A percentile compares a stretch with the other conserved stretches of the same genome.
Conservation (phyloP, 2,329 filamentous ascomycete genomes). For the Trichoderma afroharzianum region DNA sequence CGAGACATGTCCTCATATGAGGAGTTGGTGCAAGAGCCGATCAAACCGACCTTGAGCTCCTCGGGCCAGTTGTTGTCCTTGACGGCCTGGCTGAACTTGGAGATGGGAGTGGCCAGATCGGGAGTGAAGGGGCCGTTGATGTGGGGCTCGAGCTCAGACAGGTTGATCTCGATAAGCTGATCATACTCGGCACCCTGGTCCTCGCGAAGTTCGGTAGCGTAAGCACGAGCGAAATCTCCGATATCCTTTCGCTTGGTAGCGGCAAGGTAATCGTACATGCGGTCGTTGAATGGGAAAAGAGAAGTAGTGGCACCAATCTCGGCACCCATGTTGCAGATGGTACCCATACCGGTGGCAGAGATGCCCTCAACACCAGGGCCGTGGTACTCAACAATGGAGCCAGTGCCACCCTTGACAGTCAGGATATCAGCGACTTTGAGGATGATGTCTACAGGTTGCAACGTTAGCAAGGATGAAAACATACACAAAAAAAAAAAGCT, state of each 20-base stretch:
- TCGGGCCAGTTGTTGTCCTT: slow-evolving; percentile 95
- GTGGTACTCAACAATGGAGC: slow-evolving; percentile 78
- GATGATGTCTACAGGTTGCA: slow-evolving; percentile 69
- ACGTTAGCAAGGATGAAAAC: not conserved
- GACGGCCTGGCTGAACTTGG: slow-evolving; percentile 92
- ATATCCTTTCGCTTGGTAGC: slow-evolving; percentile 90
- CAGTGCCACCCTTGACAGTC: slow-evolving; percentile 97
- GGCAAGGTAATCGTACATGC: slow-evolving; percentile 92
- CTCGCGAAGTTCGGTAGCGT: slow-evolving; percentile 79
- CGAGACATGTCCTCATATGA: slow-evolving; percentile 88
- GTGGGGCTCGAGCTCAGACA: slow-evolving; percentile 91
- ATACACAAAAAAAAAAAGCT: not conserved
- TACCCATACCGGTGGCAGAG: slow-evolving; percentile 83
- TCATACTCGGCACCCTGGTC: slow-evolving; percentile 95
- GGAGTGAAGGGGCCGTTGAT: slow-evolving; percentile 99
- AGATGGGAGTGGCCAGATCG: slow-evolving; percentile 95
- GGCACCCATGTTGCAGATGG: slow-evolving; percentile 69
- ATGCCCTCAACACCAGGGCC: slow-evolving; percentile 70
- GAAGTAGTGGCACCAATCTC: slow-evolving; percentile 86
- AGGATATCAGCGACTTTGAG: slow-evolving; percentile 95
- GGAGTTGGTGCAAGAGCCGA: slow-evolving; percentile 96
- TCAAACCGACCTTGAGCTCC: slow-evolving; percentile 93
- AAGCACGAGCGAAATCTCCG: slow-evolving; percentile 81
- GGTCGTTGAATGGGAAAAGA: slow-evolving; percentile 95
- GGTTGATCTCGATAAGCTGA: slow-evolving; percentile 92